phyloP scores from a whole-genome alignment of 768 basidiomycete species.

The Neoboletus subvelutipes region DNA sequence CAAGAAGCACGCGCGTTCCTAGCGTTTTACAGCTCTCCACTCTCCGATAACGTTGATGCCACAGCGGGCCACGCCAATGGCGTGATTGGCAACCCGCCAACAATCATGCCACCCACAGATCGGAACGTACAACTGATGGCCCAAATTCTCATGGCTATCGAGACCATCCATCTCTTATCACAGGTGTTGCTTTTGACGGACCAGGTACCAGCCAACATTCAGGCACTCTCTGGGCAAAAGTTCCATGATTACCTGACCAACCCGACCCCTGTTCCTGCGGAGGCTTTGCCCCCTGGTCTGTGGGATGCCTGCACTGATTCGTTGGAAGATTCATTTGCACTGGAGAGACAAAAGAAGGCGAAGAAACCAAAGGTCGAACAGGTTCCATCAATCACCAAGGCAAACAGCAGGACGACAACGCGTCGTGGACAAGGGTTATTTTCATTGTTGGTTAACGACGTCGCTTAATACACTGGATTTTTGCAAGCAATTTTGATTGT shows the following conservation, averaged over 20 bases:
- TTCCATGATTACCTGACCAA: conserved; percentile 57
- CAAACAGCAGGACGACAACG: conserved; percentile 16
- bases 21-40: conserved; percentile 39
- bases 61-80: conserved; percentile 24
- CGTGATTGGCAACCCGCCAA: conserved; percentile 11
- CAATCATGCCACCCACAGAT: conserved; percentile 41
- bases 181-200: conserved; percentile 60
- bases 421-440: conserved; percentile 32
- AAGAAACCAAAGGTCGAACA: conserved; percentile 35
- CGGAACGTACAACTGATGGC: conserved; percentile 68
- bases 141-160: conserved; percentile 58
- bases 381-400: conserved; percentile 18
- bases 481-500: not conserved
- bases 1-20: conserved; percentile 62
- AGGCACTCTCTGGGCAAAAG: conserved; percentile 54
- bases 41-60: not conserved
- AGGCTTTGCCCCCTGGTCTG: conserved; percentile 33
- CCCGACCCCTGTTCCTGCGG: conserved; percentile 17
- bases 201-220: conserved; percentile 44
- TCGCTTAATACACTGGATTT: conserved; percentile 26
- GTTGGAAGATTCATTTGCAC: conserved; percentile 48
- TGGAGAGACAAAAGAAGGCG: conserved; percentile 46
- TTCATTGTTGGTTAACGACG: conserved; percentile 41
- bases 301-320: conserved; percentile 50
- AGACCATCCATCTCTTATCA: conserved; percentile 57